Conservation (phyloP, 371 early-diverging fungal genomes). For the Mucor saturninus region DNA sequence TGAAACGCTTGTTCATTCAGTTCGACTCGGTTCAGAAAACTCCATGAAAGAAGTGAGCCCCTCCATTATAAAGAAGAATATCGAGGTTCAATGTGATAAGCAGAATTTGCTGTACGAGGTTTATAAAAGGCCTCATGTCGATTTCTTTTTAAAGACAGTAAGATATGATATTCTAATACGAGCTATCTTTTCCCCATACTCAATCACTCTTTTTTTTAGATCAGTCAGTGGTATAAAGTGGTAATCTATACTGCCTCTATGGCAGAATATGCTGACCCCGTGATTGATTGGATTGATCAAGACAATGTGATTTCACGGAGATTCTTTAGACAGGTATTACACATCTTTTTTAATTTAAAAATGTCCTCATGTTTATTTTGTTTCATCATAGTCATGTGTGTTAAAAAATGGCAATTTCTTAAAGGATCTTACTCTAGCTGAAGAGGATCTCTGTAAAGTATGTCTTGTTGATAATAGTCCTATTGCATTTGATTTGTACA, state of each 20-base stretch:
- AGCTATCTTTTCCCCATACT: neutral
- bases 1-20: conserved; percentile 95
- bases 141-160: conserved; percentile 90
- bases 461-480: conserved; percentile 93
- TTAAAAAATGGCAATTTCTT: conserved; percentile 79
- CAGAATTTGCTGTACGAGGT: conserved; percentile 93
- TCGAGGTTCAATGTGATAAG: conserved; percentile 92
- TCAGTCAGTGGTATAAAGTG: conserved; percentile 64
- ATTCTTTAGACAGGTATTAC: conserved; percentile 82
- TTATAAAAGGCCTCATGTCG: conserved; percentile 96
- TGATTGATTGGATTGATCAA: conserved; percentile 93
- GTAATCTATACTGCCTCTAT: conserved; percentile 98
- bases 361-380: neutral
- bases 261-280: conserved; percentile 97
- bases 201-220: neutral
- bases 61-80: conserved; percentile 46
- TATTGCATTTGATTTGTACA: conserved; percentile 81
- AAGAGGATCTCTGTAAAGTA: conserved; percentile 86
- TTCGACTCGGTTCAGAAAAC: conserved; percentile 40
- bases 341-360: neutral
- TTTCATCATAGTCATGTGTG: conserved; percentile 64
- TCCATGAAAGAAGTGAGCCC: conserved; percentile 30
- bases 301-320: conserved; percentile 79
- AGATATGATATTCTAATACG: neutral
- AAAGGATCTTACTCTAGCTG: conserved; percentile 85